phyloP scores from a whole-genome alignment of 1,139 yeast species.

The Candida sanyaensis region DNA sequence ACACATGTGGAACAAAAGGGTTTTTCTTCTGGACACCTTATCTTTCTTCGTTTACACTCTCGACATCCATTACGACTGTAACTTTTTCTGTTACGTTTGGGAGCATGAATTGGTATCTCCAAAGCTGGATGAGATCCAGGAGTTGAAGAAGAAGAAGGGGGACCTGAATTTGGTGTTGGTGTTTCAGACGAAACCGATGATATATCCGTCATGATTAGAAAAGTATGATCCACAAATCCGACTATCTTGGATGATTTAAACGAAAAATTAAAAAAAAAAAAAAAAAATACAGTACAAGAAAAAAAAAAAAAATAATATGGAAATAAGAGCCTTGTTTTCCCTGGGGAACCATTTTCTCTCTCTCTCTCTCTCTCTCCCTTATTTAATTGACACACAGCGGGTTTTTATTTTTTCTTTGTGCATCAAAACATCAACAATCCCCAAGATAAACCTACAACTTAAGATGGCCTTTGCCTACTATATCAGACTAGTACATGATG shows the following conservation, averaged over 20 bases:
- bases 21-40: slow-evolving; percentile 52
- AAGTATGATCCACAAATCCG: not conserved
- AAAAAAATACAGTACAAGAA: not conserved
- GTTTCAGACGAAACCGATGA: not conserved
- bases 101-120: not conserved
- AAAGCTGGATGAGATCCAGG: not conserved
- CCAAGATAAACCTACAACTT: no score
- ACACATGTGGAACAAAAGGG: slow-evolving; percentile 47
- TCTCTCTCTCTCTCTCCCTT: no score
- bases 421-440: no score
- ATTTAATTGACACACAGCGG: no score
- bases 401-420: no score
- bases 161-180: not conserved
- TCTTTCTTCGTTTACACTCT: slow-evolving; percentile 30
- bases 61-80: slow-evolving; percentile 22
- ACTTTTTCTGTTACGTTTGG: slow-evolving; percentile 2
- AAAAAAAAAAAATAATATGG: not conserved
- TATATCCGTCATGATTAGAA: not conserved
- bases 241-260: not conserved
- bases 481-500: not conserved
- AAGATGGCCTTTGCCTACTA: not conserved
- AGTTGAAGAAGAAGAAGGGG: not conserved
- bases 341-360: no score
- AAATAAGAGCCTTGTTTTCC: not conserved
- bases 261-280: no score